Conservation (phyloP, 352 stramenopile species). For the Phytopythium mirpurense region DNA sequence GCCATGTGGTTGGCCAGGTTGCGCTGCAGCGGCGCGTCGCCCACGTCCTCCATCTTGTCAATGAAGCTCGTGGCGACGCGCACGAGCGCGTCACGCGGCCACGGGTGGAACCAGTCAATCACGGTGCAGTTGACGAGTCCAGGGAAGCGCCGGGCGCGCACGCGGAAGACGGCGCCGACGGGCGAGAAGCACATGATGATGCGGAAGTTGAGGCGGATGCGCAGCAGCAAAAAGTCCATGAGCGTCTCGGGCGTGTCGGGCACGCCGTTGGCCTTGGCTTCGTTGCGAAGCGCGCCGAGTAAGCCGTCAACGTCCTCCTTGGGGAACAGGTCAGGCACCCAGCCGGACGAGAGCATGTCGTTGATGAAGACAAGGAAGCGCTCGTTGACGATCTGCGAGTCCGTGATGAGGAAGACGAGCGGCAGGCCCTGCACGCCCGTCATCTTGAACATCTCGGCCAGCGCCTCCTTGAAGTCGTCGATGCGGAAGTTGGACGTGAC, state of each 20-base stretch:
- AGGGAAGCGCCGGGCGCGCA: constrained; percentile 95
- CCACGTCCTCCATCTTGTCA: constrained; percentile 93
- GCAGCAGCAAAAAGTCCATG: constrained; percentile 95
- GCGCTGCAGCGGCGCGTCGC: constrained; percentile 73
- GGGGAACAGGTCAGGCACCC: constrained; percentile 96
- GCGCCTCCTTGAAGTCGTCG: constrained; percentile 96
- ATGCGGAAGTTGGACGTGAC: constrained; percentile 96
- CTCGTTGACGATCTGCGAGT: constrained; percentile 98
- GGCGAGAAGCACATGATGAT: constrained; percentile 97
- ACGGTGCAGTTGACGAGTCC: constrained; percentile 96
- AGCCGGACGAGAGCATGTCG: constrained; percentile 93
- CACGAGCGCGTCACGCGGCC: constrained; percentile 95
- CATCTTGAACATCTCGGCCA: constrained; percentile 96
- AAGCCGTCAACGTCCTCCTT: constrained; percentile 96
- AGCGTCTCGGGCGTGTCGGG: constrained; percentile 92
- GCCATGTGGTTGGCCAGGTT: constrained; percentile 96
- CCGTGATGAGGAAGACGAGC: constrained; percentile 97
- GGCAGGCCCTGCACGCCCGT: constrained; percentile 92
- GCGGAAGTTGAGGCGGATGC: constrained; percentile 94
- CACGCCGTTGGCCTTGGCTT: constrained; percentile 94
- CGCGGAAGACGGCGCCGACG: constrained; percentile 94
- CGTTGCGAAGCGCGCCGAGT: constrained; percentile 86
- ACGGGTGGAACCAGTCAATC: constrained; percentile 98
- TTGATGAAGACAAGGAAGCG: constrained; percentile 99
- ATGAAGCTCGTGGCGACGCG: constrained; percentile 95